Base-by-base conservation (phyloP, 495 filamentous ascomycete species). In the Evernia prunastri region DNA sequence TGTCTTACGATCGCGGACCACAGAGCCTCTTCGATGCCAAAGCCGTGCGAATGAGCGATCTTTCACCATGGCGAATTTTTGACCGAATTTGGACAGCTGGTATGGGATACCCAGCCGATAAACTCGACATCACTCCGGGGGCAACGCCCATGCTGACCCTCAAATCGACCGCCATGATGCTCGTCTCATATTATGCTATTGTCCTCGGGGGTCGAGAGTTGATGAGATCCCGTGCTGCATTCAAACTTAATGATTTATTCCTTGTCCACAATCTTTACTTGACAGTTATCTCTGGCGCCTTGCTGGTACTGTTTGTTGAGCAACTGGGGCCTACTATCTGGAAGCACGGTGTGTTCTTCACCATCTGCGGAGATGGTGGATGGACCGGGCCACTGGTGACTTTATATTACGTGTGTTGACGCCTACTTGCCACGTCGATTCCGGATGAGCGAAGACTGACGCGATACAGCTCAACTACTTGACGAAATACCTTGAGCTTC, bases 211-310 rank as follows among this genome's bases (percentile, higher is more conserved):
- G 89, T 45, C 80, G 87, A 40, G 84, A 88, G 69, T 73, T 86
- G 60, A 92, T 92, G 89, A 83, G 84, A 67, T 83, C 80, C 68
- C 80, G 87, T 11, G 77, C 82, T 67, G 77, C 89, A 13, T 84
- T 88, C 75, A 85, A 88, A 78, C 73, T 91, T 58, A 84, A 81
- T 72, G 74, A 79, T 12, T 74, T 87, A 61, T 92, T 92, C 78
- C 82, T 89, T 75, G 76, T 91, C 67, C 89, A 92, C 81, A 92
- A 92, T 80, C 85, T 92, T 71, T 83, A 86, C 74, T 78, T 92
- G 63, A 92, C 89, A 20, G 78, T 77, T 59, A 86, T 91, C 70
- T 89, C 86, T 72, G 84, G 72, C 35, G 76, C 82, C 27, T 78
- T 92, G 49, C 76, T 92, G 66, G 80, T 77, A 20, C 79, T 92